A percentile compares a stretch with the other conserved stretches of the same genome.
Evolutionary conservation across 371 early-diverging fungal genomes (phyloP).

Genomic region (Amoeboaphelidium protococcarum): DNA sequence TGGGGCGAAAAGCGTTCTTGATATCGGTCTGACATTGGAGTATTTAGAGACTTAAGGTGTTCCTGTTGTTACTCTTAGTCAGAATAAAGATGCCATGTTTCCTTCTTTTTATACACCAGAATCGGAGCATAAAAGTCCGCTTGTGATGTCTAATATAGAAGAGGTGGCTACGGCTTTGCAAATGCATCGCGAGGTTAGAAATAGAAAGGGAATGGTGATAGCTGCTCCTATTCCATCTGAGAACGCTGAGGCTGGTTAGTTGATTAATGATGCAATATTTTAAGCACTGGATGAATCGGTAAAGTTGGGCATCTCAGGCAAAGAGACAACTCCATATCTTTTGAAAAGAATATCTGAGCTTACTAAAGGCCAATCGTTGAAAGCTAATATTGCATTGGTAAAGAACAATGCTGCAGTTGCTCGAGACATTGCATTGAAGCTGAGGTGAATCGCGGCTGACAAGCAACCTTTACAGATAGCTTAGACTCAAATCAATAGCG

Average conservation of each 20-base stretch:
- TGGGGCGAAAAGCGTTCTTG: slow-evolving; percentile 75
- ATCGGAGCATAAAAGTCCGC: slow-evolving; percentile 29
- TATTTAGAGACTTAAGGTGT: slow-evolving; percentile 74
- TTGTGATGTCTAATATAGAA: background rate
- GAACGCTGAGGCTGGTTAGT: slow-evolving; percentile 12
- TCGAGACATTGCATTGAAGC: too few relatives aligned
- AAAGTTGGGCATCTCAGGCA: slow-evolving; percentile 24
- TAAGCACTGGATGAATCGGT: slow-evolving; percentile 35
- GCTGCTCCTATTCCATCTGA: slow-evolving; percentile 57
- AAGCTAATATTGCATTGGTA: too few relatives aligned
- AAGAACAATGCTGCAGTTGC: too few relatives aligned
- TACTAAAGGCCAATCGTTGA: slow-evolving; percentile 48
- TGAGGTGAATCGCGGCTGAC: too few relatives aligned
- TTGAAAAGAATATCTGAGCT: slow-evolving; percentile 46
- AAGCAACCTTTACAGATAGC: too few relatives aligned
- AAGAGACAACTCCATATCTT: slow-evolving; percentile 70
- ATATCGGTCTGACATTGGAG: slow-evolving; percentile 66
- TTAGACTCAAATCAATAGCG: too few relatives aligned
- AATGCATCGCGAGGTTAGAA: slow-evolving; percentile 12
- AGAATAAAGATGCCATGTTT: slow-evolving; percentile 30
- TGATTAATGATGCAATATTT: slow-evolving; percentile 36
- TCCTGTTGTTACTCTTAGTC: slow-evolving; percentile 34
- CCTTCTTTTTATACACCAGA: slow-evolving; percentile 69
- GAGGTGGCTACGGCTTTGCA: background rate
- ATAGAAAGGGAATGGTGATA: slow-evolving; percentile 54